These are phyloP conservation scores for Endocalyx cinctus DNA, from an alignment of 2,329 filamentous ascomycete genomes.

Conservation along the genomic window DNA sequence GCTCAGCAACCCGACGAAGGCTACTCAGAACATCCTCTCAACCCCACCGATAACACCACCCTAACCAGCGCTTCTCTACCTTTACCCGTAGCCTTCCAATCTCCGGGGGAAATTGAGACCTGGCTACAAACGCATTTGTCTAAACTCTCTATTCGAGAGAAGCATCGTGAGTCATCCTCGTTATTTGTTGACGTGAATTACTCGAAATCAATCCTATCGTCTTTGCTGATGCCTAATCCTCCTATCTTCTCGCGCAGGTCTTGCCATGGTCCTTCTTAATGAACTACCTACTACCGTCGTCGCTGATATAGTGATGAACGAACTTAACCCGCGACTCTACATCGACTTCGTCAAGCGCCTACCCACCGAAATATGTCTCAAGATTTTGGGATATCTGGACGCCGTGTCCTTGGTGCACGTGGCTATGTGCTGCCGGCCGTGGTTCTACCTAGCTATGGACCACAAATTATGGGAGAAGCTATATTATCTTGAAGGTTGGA, in stretches of 20 bases:
- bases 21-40: conserved; percentile 72
- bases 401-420: conserved; percentile 75
- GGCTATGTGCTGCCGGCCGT: conserved; percentile 72
- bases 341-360: conserved; percentile 86
- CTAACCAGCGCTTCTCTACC: conserved; percentile 21
- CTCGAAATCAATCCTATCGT: too few relatives aligned
- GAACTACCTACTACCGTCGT: conserved; percentile 77
- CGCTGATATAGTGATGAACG: conserved; percentile 68
- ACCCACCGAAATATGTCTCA: conserved; percentile 84
- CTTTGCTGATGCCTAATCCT: too few relatives aligned
- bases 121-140: conserved; percentile 49
- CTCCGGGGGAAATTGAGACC: conserved; percentile 40
- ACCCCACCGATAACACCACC: conserved; percentile 32
- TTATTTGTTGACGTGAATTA: too few relatives aligned
- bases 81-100: conserved; percentile 33
- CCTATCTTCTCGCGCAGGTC: too few relatives aligned
- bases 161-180: conserved; percentile 39
- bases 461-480: conserved; percentile 80
- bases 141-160: conserved; percentile 43
- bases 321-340: conserved; percentile 77
- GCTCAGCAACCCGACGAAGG: conserved; percentile 71
- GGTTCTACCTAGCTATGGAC: conserved; percentile 78
- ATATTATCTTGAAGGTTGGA: conserved; percentile 85
- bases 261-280: conserved; percentile 73
- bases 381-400: conserved; percentile 83